Conservation (phyloP, 2,329 filamentous ascomycete genomes). For the Xylaria hypoxylon region DNA sequence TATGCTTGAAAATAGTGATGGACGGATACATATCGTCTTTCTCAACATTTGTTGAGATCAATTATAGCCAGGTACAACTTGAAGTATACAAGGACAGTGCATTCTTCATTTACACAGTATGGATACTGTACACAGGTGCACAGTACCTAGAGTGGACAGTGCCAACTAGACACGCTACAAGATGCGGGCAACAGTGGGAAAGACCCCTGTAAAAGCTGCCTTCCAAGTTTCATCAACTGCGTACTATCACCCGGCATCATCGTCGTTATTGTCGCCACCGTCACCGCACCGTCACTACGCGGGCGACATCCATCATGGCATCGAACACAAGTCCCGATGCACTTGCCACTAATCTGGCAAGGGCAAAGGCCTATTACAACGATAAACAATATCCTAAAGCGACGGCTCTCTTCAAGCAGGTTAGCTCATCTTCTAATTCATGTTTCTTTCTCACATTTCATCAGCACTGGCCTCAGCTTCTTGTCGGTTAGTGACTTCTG, state of each 20-base stretch:
- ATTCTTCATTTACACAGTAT: too few species aligned
- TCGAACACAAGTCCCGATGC: constrained; percentile 5
- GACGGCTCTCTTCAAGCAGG: constrained; percentile 30
- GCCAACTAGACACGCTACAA: too few species aligned
- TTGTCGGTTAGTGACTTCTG: neutral
- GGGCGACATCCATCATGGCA: constrained; percentile 18
- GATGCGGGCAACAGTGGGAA: too few species aligned
- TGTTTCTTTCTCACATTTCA: neutral
- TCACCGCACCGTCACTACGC: neutral
- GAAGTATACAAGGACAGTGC: neutral
- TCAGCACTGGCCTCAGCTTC: neutral
- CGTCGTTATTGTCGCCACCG: neutral
- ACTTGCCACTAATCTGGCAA: constrained; percentile 7
- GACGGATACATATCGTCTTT: neutral
- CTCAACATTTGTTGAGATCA: neutral
- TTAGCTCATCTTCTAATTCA: constrained; percentile 8
- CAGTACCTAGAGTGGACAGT: too few species aligned
- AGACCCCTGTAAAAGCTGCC: too few species aligned
- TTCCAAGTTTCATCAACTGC: too few species aligned
- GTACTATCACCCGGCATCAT: too few species aligned
- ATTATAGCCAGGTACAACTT: neutral
- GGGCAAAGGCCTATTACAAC: constrained; percentile 28
- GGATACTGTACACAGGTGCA: too few species aligned
- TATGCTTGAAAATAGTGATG: neutral
- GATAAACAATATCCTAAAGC: constrained; percentile 31